Evolutionary conservation across 2,329 filamentous ascomycete genomes (phyloP).

Genomic region (Polytolypa hystricis): DNA sequence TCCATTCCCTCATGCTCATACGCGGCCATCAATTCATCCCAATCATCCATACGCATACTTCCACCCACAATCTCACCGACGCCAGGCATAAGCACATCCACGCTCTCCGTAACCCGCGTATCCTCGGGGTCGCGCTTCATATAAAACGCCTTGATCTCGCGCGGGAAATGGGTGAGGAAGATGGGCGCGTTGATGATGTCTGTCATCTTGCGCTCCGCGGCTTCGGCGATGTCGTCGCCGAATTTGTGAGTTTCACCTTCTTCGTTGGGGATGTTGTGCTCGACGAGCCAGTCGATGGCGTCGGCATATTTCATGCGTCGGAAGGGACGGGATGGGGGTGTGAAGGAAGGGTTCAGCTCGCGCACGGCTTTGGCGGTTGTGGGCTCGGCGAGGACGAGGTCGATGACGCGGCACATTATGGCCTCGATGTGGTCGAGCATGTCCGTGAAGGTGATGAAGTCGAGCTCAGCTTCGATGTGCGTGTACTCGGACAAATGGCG

Average conservation of each 20-base stretch:
- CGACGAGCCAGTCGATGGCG: conserved; percentile 85
- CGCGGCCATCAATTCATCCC: conserved; percentile 77
- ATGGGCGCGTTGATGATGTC: conserved; percentile 93
- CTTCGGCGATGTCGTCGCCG: conserved; percentile 96
- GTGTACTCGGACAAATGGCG: conserved; percentile 94
- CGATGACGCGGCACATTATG: conserved; percentile 76
- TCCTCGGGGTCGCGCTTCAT: conserved; percentile 84
- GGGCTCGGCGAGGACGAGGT: conserved; percentile 63
- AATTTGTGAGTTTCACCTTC: conserved; percentile 82
- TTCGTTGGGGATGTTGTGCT: conserved; percentile 86
- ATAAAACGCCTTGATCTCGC: conserved; percentile 97
- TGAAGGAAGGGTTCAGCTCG: conserved; percentile 83
- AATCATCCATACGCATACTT: conserved; percentile 89
- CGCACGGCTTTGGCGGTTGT: conserved; percentile 62
- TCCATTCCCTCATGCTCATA: conserved; percentile 82
- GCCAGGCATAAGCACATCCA: conserved; percentile 80
- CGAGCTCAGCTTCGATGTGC: conserved; percentile 90
- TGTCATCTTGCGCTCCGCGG: conserved; percentile 92
- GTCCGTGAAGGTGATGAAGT: conserved; percentile 89
- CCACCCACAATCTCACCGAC: conserved; percentile 96
- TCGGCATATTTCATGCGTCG: conserved; percentile 90
- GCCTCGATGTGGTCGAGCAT: conserved; percentile 79
- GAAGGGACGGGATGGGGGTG: conserved; percentile 72
- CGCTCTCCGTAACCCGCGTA: conserved; percentile 76
- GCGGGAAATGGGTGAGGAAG: conserved; percentile 93